phyloP scores from a whole-genome alignment of 176 grass and related monocot genomes.

The Panicum miliaceum region DNA sequence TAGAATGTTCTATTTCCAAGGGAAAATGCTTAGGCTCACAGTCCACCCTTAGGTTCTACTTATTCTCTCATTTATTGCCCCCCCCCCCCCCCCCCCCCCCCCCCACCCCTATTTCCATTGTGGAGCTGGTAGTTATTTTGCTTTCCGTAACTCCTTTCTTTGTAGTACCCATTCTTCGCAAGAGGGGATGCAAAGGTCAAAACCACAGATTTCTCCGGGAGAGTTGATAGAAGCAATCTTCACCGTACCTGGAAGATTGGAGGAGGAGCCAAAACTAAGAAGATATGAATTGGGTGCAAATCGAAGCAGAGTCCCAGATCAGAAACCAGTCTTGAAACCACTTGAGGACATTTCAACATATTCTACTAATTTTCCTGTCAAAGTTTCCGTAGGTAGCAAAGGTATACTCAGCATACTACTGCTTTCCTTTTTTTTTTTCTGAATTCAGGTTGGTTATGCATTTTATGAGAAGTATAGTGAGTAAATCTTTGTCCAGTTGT shows the following conservation, averaged over 20 bases:
- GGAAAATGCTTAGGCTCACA: slow-evolving; percentile 42
- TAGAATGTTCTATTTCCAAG: slow-evolving; percentile 21
- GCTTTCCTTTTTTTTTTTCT: slow-evolving; percentile 5
- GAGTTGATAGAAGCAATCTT: slow-evolving; percentile 83
- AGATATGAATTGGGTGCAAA: slow-evolving; percentile 63
- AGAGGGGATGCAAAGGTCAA: slow-evolving; percentile 43
- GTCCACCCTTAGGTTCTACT: slow-evolving; percentile 44
- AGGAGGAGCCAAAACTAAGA: slow-evolving; percentile 60
- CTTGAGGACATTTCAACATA: slow-evolving; percentile 63
- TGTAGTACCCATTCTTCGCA: slow-evolving; percentile 34
- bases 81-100: not conserved
- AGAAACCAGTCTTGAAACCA: slow-evolving; percentile 66
- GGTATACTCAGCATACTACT: slow-evolving; percentile 44
- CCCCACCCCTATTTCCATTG: not conserved
- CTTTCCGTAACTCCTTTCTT: slow-evolving; percentile 21
- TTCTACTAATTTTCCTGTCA: slow-evolving; percentile 37
- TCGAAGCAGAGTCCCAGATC: slow-evolving; percentile 60
- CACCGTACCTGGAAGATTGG: slow-evolving; percentile 68
- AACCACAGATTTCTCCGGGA: slow-evolving; percentile 51
- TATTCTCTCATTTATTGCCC: not conserved
- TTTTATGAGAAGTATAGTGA: not conserved
- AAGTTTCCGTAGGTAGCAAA: slow-evolving; percentile 36
- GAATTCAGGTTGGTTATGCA: not conserved
- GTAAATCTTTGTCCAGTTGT: not conserved
- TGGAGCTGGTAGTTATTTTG: not conserved